Evolutionary conservation across 148 eudicot species (phyloP).

Genomic region (Nyssa sinensis): DNA sequence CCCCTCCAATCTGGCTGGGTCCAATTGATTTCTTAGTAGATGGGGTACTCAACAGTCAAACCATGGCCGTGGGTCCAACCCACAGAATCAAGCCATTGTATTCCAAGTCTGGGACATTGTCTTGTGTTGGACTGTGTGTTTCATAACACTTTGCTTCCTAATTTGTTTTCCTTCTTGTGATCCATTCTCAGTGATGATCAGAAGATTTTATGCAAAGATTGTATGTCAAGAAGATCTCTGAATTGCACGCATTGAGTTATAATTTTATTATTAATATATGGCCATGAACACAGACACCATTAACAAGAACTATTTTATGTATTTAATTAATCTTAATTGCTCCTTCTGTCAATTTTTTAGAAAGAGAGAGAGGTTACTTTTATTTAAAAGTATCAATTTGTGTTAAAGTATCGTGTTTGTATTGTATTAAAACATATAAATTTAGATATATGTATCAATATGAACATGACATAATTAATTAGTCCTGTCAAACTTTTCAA

Average conservation of each 20-base stretch:
- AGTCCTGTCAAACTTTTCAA: too few species aligned
- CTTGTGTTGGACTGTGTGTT: not conserved
- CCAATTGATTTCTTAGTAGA: not conserved
- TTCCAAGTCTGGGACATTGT: not conserved
- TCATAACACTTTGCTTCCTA: not conserved
- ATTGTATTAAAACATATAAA: too few species aligned
- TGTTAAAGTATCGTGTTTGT: too few species aligned
- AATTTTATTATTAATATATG: not conserved
- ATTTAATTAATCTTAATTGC: too few species aligned
- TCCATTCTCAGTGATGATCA: not conserved
- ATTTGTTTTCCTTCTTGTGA: too few species aligned
- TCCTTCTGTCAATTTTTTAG: too few species aligned
- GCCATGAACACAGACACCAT: too few species aligned
- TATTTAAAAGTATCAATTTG: too few species aligned
- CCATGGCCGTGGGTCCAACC: slow-evolving; percentile 8
- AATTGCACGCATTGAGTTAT: not conserved
- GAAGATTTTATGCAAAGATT: slow-evolving; percentile 14
- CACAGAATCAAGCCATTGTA: not conserved
- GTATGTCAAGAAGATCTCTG: not conserved
- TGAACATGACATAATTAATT: too few species aligned
- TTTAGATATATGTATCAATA: too few species aligned
- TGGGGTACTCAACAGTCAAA: not conserved
- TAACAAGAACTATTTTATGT: too few species aligned
- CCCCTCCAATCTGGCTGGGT: not conserved
- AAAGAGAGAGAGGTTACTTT: too few species aligned